Evolutionary conservation across 2,329 filamentous ascomycete genomes (phyloP).

Genomic region (Cladosporium sp.): DNA sequence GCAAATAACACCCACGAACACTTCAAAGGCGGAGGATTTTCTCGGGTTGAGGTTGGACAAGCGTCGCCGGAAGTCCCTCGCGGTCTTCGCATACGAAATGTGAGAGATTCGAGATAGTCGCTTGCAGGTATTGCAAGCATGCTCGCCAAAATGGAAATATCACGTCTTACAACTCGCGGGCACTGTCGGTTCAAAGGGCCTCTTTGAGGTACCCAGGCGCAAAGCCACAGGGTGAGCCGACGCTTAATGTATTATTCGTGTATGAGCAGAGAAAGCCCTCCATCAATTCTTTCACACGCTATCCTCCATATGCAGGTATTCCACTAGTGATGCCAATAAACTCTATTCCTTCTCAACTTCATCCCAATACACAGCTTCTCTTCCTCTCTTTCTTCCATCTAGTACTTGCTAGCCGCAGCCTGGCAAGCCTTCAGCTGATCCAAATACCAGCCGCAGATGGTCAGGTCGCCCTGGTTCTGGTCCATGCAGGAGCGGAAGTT

Average conservation of each 20-base stretch:
- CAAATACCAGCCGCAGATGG: slow-evolving; percentile 95
- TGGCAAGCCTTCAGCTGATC: slow-evolving; percentile 71
- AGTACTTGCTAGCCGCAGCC: slow-evolving; percentile 43
- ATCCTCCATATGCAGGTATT: not conserved
- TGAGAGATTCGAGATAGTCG: too few relatives aligned
- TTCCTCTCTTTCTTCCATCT: slow-evolving; percentile 19
- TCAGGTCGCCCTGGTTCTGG: slow-evolving; percentile 87
- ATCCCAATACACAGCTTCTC: not conserved
- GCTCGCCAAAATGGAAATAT: too few relatives aligned
- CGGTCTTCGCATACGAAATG: too few relatives aligned
- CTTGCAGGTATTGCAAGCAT: too few relatives aligned
- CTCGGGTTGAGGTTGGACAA: too few relatives aligned
- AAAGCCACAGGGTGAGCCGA: not conserved
- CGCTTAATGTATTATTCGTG: not conserved
- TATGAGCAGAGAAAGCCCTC: not conserved
- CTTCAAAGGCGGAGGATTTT: too few relatives aligned
- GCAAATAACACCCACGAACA: too few relatives aligned
- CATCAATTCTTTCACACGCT: slow-evolving; percentile 1
- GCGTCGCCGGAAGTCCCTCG: too few relatives aligned
- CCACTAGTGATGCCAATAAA: too few relatives aligned
- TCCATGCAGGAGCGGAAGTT: slow-evolving; percentile 96
- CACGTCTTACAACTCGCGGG: too few relatives aligned
- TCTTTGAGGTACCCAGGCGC: not conserved
- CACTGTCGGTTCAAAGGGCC: too few relatives aligned
- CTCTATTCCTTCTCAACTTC: not conserved